A percentile compares a stretch with the other conserved stretches of the same genome.
phyloP scores from a whole-genome alignment of 176 grass and related monocot genomes.

The Echinochloa phyllopogon region DNA sequence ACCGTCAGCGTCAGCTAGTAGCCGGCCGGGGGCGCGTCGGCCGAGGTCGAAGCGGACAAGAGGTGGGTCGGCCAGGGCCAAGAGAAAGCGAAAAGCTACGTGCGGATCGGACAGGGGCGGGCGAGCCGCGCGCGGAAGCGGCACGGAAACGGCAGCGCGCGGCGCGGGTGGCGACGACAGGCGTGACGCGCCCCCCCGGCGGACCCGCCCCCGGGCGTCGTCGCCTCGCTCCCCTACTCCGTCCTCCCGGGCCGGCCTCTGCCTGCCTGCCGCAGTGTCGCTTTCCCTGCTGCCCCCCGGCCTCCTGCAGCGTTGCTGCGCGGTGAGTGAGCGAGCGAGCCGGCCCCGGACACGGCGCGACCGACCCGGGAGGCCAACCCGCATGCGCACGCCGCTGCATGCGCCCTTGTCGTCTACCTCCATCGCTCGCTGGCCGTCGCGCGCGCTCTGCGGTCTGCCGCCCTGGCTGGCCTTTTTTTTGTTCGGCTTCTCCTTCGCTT shows the following conservation, averaged over 20 bases:
- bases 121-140: slow-evolving; percentile 3
- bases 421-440: neutral
- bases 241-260: neutral
- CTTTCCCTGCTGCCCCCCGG: neutral
- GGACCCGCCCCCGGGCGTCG: slow-evolving; percentile 25
- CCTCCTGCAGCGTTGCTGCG: neutral
- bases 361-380: slow-evolving; percentile 57
- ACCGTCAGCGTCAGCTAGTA: neutral
- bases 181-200: slow-evolving; percentile 22
- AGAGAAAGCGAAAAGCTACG: neutral
- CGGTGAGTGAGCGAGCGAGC: neutral
- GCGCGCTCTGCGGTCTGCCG: neutral
- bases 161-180: slow-evolving; percentile 37
- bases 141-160: neutral
- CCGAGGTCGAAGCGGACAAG: slow-evolving; percentile 5
- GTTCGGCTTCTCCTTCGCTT: neutral
- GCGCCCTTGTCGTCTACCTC: neutral
- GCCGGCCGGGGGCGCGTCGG: neutral
- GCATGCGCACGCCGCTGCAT: slow-evolving; percentile 38
- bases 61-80: neutral
- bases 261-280: slow-evolving; percentile 33
- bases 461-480: neutral
- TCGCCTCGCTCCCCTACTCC: slow-evolving; percentile 31
- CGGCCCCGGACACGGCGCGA: neutral
- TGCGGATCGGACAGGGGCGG: neutral